Percentiles rank a stretch among this genome's conserved stretches.
Evolutionary conservation across 495 filamentous ascomycete species (phyloP).

Genomic region (Xylaria bambusicola): DNA sequence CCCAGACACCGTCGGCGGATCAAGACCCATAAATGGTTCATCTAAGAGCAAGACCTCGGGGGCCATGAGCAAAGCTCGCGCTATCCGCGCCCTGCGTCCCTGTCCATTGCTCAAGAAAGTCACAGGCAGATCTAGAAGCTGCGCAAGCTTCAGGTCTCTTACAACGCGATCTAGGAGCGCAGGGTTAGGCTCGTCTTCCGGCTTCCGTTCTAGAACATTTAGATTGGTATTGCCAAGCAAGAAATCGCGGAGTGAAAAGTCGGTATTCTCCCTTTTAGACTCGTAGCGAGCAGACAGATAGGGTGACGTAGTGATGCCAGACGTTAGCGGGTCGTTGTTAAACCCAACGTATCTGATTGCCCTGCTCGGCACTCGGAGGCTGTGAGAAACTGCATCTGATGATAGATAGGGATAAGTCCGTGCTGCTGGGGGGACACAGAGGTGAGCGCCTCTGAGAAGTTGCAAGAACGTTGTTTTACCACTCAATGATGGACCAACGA

Average conservation of each 20-base stretch:
- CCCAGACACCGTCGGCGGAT: constrained; percentile 71
- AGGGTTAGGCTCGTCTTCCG: constrained; percentile 53
- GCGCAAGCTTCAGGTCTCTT: constrained; percentile 62
- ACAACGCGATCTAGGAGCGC: constrained; percentile 61
- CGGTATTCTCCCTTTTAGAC: constrained; percentile 78
- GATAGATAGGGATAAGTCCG: constrained; percentile 76
- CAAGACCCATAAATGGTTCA: constrained; percentile 96
- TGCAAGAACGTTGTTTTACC: constrained; percentile 78
- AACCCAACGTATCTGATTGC: constrained; percentile 88
- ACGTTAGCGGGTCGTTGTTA: constrained; percentile 55
- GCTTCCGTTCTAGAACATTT: constrained; percentile 55
- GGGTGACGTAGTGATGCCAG: constrained; percentile 58
- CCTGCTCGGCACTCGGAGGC: constrained; percentile 55
- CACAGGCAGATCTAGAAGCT: constrained; percentile 75
- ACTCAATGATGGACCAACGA: constrained; percentile 70
- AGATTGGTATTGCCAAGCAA: constrained; percentile 75
- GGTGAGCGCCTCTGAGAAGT: constrained; percentile 69
- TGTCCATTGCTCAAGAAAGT: constrained; percentile 92
- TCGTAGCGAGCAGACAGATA: constrained; percentile 95
- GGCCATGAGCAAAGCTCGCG: constrained; percentile 72
- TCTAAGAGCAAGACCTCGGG: constrained; percentile 86
- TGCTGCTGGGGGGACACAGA: constrained; percentile 70
- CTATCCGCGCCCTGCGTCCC: constrained; percentile 81
- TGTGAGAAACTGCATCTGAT: constrained; percentile 57
- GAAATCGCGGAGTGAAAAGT: constrained; percentile 80